Conservation (phyloP, 176 grass and related monocot species). For the Eragrostis curvula region DNA sequence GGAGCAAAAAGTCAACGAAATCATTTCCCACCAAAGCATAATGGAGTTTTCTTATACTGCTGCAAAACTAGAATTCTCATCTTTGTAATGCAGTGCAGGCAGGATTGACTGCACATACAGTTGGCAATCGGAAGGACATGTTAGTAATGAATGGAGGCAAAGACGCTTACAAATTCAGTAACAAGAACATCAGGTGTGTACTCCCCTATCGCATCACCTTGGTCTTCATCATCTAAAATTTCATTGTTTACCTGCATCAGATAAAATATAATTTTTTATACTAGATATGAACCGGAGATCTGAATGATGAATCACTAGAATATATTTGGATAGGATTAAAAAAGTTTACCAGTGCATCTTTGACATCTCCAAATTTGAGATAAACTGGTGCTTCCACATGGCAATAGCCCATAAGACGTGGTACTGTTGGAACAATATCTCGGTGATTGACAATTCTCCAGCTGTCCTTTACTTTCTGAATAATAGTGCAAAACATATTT, state of each 20-base stretch:
- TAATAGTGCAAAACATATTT: slow-evolving; percentile 36
- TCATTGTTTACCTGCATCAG: slow-evolving; percentile 59
- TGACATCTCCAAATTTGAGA: slow-evolving; percentile 73
- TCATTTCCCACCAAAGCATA: background rate
- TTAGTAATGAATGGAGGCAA: slow-evolving; percentile 9
- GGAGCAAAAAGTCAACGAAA: background rate
- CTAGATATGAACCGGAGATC: background rate
- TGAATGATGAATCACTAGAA: slow-evolving; percentile 7
- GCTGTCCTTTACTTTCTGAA: slow-evolving; percentile 95
- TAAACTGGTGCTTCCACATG: slow-evolving; percentile 94
- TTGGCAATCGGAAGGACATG: background rate
- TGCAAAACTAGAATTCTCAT: background rate
- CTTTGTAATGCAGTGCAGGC: background rate
- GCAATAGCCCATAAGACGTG: slow-evolving; percentile 97
- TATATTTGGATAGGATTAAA: background rate
- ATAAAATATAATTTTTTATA: slow-evolving; percentile 26
- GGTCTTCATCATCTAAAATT: slow-evolving; percentile 63
- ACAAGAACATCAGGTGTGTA: slow-evolving; percentile 84
- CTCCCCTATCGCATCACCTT: slow-evolving; percentile 84
- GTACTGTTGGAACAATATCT: slow-evolving; percentile 97
- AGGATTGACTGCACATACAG: background rate
- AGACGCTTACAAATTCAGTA: slow-evolving; percentile 86
- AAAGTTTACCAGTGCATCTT: slow-evolving; percentile 62
- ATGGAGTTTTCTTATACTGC: background rate
- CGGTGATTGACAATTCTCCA: slow-evolving; percentile 97